phyloP scores from a whole-genome alignment of 352 stramenopile genomes.

The Blastocystis sp. region DNA sequence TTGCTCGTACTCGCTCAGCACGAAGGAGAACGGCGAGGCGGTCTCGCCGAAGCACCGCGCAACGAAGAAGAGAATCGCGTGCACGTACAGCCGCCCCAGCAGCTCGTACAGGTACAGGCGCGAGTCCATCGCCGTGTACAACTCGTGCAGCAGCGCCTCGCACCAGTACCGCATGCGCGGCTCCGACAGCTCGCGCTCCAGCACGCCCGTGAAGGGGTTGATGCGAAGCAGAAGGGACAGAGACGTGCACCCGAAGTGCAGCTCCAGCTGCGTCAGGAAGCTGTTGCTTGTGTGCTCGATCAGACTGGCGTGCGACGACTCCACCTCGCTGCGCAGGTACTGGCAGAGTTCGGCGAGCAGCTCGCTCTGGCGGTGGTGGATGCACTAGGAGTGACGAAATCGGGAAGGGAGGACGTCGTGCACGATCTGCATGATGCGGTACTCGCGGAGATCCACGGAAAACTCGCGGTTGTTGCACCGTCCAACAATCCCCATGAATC shows the following conservation, averaged over 20 bases:
- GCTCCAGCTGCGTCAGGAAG: neutral
- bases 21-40: neutral
- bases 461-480: conserved; percentile 45
- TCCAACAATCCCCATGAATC: conserved; percentile 3
- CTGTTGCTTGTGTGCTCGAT: neutral
- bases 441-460: conserved; percentile 27
- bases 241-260: conserved; percentile 20
- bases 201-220: conserved; percentile 38
- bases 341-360: neutral
- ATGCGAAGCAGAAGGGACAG: conserved; percentile 3
- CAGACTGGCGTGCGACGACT: neutral
- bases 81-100: conserved; percentile 5
- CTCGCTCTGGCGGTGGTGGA: conserved; percentile 21
- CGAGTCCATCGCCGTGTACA: neutral
- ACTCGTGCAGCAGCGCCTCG: neutral
- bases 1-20: neutral
- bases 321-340: conserved; percentile 1
- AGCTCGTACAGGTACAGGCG: neutral
- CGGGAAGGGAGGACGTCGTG: neutral
- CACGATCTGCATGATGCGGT: conserved; percentile 48
- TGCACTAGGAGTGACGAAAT: neutral
- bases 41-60: neutral
- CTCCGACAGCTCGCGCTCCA: neutral
- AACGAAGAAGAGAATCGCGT: neutral
- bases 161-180: conserved; percentile 16